Conservation (phyloP, 306 rosid genomes). For the Boehmeria nivea region DNA sequence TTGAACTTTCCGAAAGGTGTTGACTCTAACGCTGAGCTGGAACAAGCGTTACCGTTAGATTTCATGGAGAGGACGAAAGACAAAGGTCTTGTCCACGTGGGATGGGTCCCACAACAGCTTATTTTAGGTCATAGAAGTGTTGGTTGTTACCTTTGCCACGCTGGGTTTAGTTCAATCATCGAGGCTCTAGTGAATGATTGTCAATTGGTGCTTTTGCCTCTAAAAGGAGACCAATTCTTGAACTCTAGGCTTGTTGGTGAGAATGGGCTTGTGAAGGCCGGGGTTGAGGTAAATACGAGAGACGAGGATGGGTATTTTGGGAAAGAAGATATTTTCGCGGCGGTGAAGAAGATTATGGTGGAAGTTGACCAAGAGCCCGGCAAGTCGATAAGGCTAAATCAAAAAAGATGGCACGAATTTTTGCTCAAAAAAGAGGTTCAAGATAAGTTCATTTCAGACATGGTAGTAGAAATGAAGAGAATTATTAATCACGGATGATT, state of each 20-base stretch:
- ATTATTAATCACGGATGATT: too few relatives aligned
- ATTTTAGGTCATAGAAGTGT: constrained; percentile 33
- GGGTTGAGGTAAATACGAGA: constrained; percentile 37
- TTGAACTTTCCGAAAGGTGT: constrained; percentile 34
- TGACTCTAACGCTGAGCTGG: constrained; percentile 16
- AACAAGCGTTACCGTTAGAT: constrained; percentile 31
- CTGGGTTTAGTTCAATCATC: constrained; percentile 44
- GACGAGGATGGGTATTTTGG: constrained; percentile 39
- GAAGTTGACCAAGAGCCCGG: constrained; percentile 27
- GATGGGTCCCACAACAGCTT: constrained; percentile 52
- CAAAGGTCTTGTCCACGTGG: constrained; percentile 34
- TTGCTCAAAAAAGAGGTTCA: constrained; percentile 26
- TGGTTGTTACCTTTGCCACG: constrained; percentile 36
- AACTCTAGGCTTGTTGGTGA: constrained; percentile 34
- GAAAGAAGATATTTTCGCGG: constrained; percentile 31
- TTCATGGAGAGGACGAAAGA: constrained; percentile 36
- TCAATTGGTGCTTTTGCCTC: constrained; percentile 38
- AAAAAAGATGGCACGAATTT: constrained; percentile 35
- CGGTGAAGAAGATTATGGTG: constrained; percentile 32
- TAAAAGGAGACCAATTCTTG: constrained; percentile 43
- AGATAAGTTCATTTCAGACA: constrained; percentile 28
- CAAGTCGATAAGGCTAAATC: constrained; percentile 31
- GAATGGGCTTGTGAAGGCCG: constrained; percentile 23
- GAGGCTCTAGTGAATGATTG: constrained; percentile 45
- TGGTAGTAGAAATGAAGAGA: constrained; percentile 15